phyloP scores from a whole-genome alignment of 1,284 basidiomycete species.

The Fomes fomentarius region DNA sequence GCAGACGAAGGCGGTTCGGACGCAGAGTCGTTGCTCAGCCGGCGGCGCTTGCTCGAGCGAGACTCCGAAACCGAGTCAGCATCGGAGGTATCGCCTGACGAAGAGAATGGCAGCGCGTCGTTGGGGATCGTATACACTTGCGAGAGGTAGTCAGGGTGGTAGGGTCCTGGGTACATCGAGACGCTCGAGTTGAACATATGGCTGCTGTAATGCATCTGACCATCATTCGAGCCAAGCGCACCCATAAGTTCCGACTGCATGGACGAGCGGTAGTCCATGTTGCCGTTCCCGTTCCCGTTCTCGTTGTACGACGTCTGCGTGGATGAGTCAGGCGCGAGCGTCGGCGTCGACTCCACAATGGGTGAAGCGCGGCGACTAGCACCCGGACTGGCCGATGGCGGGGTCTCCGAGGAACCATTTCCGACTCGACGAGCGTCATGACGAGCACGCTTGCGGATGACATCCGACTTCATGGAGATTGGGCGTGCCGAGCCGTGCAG shows the following conservation, averaged over 20 bases:
- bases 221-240: slow-evolving; percentile 55
- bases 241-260: slow-evolving; percentile 64
- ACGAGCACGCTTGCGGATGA: slow-evolving; percentile 80
- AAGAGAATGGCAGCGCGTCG: slow-evolving; percentile 56
- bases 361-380: slow-evolving; percentile 75
- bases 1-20: slow-evolving; percentile 53
- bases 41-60: slow-evolving; percentile 62
- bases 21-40: slow-evolving; percentile 74
- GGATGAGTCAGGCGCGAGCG: slow-evolving; percentile 65
- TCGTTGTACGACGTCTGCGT: slow-evolving; percentile 54
- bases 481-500: slow-evolving; percentile 80
- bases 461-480: slow-evolving; percentile 85
- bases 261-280: slow-evolving; percentile 40
- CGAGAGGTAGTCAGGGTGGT: slow-evolving; percentile 67
- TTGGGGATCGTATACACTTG: slow-evolving; percentile 45
- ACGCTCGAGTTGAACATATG: slow-evolving; percentile 32
- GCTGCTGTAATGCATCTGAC: slow-evolving; percentile 35
- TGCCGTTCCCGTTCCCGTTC: slow-evolving; percentile 23
- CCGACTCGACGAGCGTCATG: slow-evolving; percentile 67
- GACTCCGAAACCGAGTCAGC: slow-evolving; percentile 44
- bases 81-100: slow-evolving; percentile 45
- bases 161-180: slow-evolving; percentile 63
- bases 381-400: slow-evolving; percentile 67
- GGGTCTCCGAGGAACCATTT: slow-evolving; percentile 51
- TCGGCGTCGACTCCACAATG: slow-evolving; percentile 59